phyloP scores from a whole-genome alignment of 257 asterid species.

The Primulina eburnea region DNA sequence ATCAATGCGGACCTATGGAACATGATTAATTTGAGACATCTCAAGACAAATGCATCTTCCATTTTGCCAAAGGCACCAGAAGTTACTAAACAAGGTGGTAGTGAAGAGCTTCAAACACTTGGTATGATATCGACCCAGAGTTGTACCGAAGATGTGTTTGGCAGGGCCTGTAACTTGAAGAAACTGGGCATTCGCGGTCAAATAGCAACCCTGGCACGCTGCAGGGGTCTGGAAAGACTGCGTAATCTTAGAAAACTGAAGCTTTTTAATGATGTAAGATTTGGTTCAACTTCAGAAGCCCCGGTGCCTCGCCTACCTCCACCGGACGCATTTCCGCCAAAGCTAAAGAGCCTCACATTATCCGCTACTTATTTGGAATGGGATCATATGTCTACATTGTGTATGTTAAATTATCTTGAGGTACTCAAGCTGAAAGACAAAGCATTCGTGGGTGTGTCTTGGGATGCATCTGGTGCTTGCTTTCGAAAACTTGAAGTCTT shows the following conservation, averaged over 20 bases:
- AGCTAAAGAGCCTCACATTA: conserved; percentile 33
- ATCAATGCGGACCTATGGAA: conserved; percentile 34
- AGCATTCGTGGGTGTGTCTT: conserved; percentile 35
- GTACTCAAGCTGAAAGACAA: conserved; percentile 45
- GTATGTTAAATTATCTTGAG: conserved; percentile 29
- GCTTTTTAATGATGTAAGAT: conserved; percentile 25
- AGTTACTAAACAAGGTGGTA: background rate
- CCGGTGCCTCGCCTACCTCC: conserved; percentile 23
- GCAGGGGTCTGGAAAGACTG: conserved; percentile 5
- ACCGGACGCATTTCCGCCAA: conserved; percentile 26
- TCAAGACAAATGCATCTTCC: conserved; percentile 37
- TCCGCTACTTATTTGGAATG: conserved; percentile 33
- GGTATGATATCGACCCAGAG: conserved; percentile 27
- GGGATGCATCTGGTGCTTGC: conserved; percentile 21
- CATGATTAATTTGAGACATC: conserved; percentile 39
- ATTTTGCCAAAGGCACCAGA: background rate
- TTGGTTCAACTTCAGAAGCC: background rate
- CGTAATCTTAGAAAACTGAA: conserved; percentile 35
- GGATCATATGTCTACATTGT: conserved; percentile 34
- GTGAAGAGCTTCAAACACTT: conserved; percentile 37
- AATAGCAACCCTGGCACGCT: background rate
- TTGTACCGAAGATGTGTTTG: conserved; percentile 29
- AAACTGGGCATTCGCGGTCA: conserved; percentile 33
- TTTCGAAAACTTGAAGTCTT: conserved; percentile 29
- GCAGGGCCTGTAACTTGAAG: conserved; percentile 21